A percentile compares a stretch with the other conserved stretches of the same genome.
Evolutionary conservation across 2,329 filamentous ascomycete species (phyloP).

Genomic region (Stylonectria norvegica): DNA sequence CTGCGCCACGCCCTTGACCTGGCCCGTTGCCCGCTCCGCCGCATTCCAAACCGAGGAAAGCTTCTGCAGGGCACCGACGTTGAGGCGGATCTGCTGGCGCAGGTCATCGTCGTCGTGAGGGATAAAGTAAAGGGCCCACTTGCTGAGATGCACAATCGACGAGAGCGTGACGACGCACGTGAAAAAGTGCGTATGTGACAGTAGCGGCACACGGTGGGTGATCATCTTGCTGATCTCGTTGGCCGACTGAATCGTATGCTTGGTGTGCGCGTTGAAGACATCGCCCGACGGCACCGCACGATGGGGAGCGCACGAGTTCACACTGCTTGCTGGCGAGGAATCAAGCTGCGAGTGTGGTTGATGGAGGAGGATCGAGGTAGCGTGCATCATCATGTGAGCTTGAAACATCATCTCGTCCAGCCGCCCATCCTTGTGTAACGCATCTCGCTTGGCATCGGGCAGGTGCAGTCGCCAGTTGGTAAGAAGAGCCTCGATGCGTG

Average conservation of each 20-base stretch:
- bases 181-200: slow-evolving; percentile 79
- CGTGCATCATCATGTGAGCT: slow-evolving; percentile 73
- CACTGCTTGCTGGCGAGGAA: slow-evolving; percentile 52
- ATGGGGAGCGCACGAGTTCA: slow-evolving; percentile 67
- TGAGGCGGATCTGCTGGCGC: slow-evolving; percentile 73
- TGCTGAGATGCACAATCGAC: slow-evolving; percentile 77
- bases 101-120: slow-evolving; percentile 61
- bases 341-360: slow-evolving; percentile 76
- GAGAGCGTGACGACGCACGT: slow-evolving; percentile 75
- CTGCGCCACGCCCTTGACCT: slow-evolving; percentile 76
- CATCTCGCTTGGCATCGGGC: slow-evolving; percentile 66
- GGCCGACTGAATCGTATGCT: slow-evolving; percentile 76
- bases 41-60: slow-evolving; percentile 70
- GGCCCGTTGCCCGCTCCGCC: slow-evolving; percentile 63
- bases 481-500: slow-evolving; percentile 50
- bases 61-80: slow-evolving; percentile 70
- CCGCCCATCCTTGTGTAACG: slow-evolving; percentile 65
- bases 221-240: slow-evolving; percentile 73
- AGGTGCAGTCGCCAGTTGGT: slow-evolving; percentile 79
- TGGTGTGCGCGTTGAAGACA: slow-evolving; percentile 64
- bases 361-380: slow-evolving; percentile 70
- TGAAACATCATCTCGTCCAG: slow-evolving; percentile 92
- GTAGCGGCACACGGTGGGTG: slow-evolving; percentile 67
- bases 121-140: slow-evolving; percentile 66
- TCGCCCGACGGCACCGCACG: slow-evolving; percentile 47